Evolutionary conservation across 352 stramenopile species (phyloP), one percentile per base, ranked within the genome.

Genomic region (Blastocystis sp.): DNA sequence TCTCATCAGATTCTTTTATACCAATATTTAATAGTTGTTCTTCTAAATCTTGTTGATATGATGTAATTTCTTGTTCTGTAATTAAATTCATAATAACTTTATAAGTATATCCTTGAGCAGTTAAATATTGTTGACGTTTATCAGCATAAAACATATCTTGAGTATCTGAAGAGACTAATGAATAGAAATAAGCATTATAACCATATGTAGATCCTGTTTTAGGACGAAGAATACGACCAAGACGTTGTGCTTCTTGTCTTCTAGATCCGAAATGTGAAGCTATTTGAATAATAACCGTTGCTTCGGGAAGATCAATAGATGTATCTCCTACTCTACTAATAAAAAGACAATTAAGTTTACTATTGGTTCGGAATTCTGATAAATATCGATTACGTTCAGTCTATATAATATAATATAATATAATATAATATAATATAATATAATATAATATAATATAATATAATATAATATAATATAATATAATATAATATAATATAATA

Each of bases 101-200:
- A 74, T 96, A 99, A 18, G 88, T 97, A 72, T 99, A 99, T 43
- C 92, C 92, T 69, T 99, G 92, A 72, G 97, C 90, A 55, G 97
- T 89, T 16, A 98, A 77, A 71, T 97, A 99, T 70, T 96, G 86
- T 70, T 98, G 89, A 1, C 92, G 77, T 69, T 97, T 97, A 49
- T 93, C 88, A 32, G 80, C 93, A 74, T 96, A 98, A 66, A 91
- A 96, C 89, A 98, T 96, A 66, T 99, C 92, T 66, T 91, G 80
- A 40, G 91, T 99, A 71, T 97, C 90, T 5, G 84, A 94, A 46
- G 85, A 94, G 40, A 98, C 91, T 21, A 98, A 76, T 27, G 92
- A 96, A 76, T 99, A 99, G 69, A 99, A 99, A 75, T 96, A 97
- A 2, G 90, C 91, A 68, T 99, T 96, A 71, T 94, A 96, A 31